A percentile compares a stretch with the other conserved stretches of the same genome.
Conservation (phyloP, 495 filamentous ascomycete species). For the Hyaloscypha hepaticicola region DNA sequence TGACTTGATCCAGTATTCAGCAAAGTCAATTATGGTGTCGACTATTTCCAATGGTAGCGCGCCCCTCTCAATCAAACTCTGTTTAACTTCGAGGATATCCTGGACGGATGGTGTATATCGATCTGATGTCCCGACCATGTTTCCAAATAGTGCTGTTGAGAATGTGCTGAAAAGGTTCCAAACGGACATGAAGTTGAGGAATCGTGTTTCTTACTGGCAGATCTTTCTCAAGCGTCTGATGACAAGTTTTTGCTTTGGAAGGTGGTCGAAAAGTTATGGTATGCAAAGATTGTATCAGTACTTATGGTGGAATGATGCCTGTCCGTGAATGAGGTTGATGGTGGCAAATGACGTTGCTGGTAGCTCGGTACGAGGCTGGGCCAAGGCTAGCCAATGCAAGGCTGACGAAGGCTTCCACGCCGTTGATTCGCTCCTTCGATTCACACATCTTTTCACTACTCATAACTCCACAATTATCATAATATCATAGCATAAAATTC, state of each 20-base stretch:
- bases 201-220: background rate
- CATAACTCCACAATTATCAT: too few relatives aligned
- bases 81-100: slow-evolving; percentile 48
- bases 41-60: slow-evolving; percentile 58
- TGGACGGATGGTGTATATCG: slow-evolving; percentile 35
- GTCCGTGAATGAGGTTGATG: background rate
- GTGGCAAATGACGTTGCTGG: background rate
- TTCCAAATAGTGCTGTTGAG: slow-evolving; percentile 5
- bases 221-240: background rate
- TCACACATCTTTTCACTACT: background rate
- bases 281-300: background rate
- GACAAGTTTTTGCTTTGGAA: background rate
- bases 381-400: background rate
- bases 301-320: background rate
- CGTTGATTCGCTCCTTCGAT: background rate
- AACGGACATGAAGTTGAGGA: background rate
- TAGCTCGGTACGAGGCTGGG: background rate
- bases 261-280: background rate
- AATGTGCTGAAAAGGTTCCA: slow-evolving; percentile 23
- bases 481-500: too few relatives aligned
- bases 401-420: background rate
- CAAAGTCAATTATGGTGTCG: slow-evolving; percentile 64
- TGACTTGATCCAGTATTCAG: slow-evolving; percentile 69
- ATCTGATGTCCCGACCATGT: slow-evolving; percentile 17
- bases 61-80: slow-evolving; percentile 37